A percentile compares a stretch with the other conserved stretches of the same genome.
phyloP scores from a whole-genome alignment of 108 stramenopile genomes.

The Conticribra weissflogii region DNA sequence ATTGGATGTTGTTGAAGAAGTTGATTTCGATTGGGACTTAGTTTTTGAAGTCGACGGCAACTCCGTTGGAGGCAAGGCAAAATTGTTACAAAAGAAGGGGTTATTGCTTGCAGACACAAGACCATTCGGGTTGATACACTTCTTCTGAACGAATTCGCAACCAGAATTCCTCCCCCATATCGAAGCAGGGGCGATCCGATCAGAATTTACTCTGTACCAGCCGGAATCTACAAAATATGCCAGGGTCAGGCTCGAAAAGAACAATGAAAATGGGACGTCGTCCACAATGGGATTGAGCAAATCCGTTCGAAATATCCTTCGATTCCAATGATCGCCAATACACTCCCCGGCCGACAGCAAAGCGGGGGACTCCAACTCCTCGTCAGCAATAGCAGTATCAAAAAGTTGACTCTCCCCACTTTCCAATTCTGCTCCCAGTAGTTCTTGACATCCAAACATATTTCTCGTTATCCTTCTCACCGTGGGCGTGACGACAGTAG shows the following conservation, averaged over 20 bases:
- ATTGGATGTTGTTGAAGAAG: not conserved
- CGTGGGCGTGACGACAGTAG: slow-evolving; percentile 78
- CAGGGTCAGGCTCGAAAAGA: slow-evolving; percentile 76
- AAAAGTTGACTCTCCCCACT: slow-evolving; percentile 49
- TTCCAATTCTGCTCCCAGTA: slow-evolving; percentile 81
- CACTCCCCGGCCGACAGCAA: slow-evolving; percentile 60
- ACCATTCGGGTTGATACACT: slow-evolving; percentile 65
- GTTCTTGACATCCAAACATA: slow-evolving; percentile 79
- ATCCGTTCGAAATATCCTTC: slow-evolving; percentile 73
- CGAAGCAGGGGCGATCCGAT: slow-evolving; percentile 54
- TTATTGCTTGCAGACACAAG: slow-evolving; percentile 61
- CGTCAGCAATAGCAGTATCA: slow-evolving; percentile 19
- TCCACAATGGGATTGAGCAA: slow-evolving; percentile 84
- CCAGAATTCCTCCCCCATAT: slow-evolving; percentile 86
- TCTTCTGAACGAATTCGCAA: slow-evolving; percentile 73
- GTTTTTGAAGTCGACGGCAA: not conserved
- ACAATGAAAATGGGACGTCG: slow-evolving; percentile 57
- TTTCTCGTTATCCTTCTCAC: slow-evolving; percentile 77
- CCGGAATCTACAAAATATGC: slow-evolving; percentile 87
- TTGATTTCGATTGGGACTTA: not conserved
- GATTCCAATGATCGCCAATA: slow-evolving; percentile 86
- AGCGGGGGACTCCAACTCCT: slow-evolving; percentile 10
- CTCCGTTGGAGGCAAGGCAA: not conserved
- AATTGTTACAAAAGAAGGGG: slow-evolving; percentile 79
- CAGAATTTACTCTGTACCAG: slow-evolving; percentile 83